Conservation (phyloP, 2,329 filamentous ascomycete genomes). For the Chrysoporthe puriensis region DNA sequence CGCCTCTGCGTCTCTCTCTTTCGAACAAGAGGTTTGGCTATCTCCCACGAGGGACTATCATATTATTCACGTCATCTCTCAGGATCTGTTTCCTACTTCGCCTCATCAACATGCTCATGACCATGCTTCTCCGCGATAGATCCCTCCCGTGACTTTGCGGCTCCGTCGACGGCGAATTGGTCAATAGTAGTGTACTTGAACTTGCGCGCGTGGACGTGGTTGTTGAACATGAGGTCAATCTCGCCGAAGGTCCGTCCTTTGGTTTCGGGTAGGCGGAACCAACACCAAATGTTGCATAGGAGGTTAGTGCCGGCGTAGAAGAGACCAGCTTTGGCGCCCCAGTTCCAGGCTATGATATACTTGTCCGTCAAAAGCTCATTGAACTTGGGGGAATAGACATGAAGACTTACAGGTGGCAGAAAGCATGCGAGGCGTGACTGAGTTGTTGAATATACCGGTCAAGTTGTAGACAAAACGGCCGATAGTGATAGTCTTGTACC, state of each 20-base stretch:
- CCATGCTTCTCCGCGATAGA: conserved; percentile 21
- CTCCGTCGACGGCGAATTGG: conserved; percentile 20
- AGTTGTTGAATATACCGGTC: conserved; percentile 35
- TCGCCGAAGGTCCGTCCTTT: conserved; percentile 31
- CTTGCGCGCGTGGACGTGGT: conserved; percentile 28
- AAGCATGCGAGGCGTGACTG: conserved; percentile 35
- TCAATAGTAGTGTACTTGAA: conserved; percentile 36
- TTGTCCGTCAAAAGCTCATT: neutral
- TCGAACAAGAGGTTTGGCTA: too few species aligned
- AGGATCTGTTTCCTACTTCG: neutral
- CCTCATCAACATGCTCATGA: conserved; percentile 9
- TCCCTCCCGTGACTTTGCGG: conserved; percentile 5
- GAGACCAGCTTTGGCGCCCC: conserved; percentile 37
- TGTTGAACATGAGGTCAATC: conserved; percentile 36
- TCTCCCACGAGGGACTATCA: too few species aligned
- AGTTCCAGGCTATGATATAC: conserved; percentile 33
- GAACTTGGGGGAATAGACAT: too few species aligned
- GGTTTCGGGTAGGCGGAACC: conserved; percentile 39
- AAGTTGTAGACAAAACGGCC: conserved; percentile 35
- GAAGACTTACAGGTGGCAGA: conserved; percentile 32
- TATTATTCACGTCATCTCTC: neutral
- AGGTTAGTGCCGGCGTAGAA: conserved; percentile 38
- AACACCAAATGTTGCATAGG: conserved; percentile 37
- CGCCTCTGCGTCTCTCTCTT: too few species aligned
- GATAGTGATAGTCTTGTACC: conserved; percentile 35